These are phyloP conservation scores for Aspergillus hiratsukae DNA, from an alignment of 2,329 filamentous ascomycete species.

Conservation along the genomic window DNA sequence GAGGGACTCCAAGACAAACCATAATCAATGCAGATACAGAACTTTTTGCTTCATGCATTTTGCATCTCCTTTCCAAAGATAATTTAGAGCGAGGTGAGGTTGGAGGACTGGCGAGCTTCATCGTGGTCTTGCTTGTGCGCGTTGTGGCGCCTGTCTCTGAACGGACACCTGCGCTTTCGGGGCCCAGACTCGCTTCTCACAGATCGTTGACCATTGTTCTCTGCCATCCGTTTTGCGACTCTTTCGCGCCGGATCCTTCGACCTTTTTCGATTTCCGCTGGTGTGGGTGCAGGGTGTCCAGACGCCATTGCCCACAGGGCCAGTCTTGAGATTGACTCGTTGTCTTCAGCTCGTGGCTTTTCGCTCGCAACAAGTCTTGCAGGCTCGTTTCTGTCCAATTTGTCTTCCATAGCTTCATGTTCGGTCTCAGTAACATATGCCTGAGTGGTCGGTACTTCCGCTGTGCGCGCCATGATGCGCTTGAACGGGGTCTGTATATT, in stretches of 20 bases:
- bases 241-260: slow-evolving; percentile 1
- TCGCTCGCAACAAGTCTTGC: neutral
- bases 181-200: neutral
- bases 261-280: slow-evolving; percentile 3
- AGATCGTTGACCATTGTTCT: neutral
- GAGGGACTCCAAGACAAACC: too few relatives aligned
- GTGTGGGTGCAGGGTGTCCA: neutral
- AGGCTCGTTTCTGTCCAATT: neutral
- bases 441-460: neutral
- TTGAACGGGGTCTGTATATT: neutral
- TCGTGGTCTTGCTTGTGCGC: neutral
- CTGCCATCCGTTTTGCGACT: neutral
- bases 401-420: neutral
- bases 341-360: neutral
- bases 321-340: neutral
- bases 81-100: neutral
- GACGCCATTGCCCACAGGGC: neutral
- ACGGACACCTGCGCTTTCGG: neutral
- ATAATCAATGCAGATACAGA: neutral
- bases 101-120: neutral
- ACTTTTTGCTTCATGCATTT: neutral
- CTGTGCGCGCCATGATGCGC: neutral
- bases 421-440: neutral
- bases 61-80: neutral
- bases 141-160: neutral